These are phyloP conservation scores for Malus hybrid DNA, from an alignment of 331 rosid species.

Conservation along the genomic window DNA sequence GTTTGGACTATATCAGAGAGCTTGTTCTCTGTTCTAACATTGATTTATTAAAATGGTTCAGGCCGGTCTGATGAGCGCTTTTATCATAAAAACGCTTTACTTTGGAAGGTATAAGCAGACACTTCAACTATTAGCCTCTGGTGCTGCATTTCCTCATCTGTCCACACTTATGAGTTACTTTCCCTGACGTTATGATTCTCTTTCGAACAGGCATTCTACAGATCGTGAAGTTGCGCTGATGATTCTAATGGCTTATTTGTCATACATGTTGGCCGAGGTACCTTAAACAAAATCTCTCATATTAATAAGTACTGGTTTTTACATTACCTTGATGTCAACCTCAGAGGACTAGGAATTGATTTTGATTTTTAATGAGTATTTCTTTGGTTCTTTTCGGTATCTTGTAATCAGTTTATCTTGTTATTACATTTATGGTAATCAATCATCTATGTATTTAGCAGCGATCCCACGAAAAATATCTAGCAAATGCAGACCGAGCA, in stretches of 20 bases:
- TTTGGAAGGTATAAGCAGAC: constrained; percentile 51
- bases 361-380: not conserved
- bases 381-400: not conserved
- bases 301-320: not conserved
- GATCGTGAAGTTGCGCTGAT: constrained; percentile 84
- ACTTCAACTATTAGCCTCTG: not conserved
- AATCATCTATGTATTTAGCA: not conserved
- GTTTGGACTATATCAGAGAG: not conserved
- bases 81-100: constrained; percentile 62
- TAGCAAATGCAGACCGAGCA: not conserved
- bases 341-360: not conserved
- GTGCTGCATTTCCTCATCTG: not conserved
- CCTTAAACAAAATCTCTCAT: not conserved
- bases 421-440: not conserved
- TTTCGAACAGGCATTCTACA: constrained; percentile 63
- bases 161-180: not conserved
- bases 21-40: constrained; percentile 11
- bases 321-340: not conserved
- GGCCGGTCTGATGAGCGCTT: constrained; percentile 68
- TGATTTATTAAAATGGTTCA: constrained; percentile 21
- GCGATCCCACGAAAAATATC: not conserved
- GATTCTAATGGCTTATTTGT: constrained; percentile 84
- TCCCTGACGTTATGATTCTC: constrained; percentile 16
- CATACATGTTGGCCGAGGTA: constrained; percentile 82
- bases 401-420: not conserved